Base-by-base conservation (phyloP, 169 alveolate genomes). In the Plasmodium reichenowi region DNA sequence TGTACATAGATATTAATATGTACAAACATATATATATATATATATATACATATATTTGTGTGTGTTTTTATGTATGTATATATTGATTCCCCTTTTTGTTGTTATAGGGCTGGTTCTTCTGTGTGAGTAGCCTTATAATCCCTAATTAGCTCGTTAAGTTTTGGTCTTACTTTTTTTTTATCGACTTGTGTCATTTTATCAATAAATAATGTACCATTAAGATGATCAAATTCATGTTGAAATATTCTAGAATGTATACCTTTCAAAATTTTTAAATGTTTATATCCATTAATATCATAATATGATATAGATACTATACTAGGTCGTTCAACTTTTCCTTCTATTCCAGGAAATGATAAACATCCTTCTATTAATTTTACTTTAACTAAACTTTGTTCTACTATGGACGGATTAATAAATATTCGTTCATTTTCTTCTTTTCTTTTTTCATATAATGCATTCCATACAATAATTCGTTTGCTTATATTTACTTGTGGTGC, bases 401-500 rank as follows among this genome's bases (percentile, higher is more conserved):
- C 86, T 48, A 88, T 63, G 10, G 52, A 64, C 0, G 93, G 93
- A 54, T 88, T 88, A 17, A 88, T 64, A 59, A 88, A 72, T 8
- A 88, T 78, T 2, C 87, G 48, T 66, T 88, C 93, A 20, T 52
- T 66, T 50, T 71, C 72, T 12, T 9, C 58, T 52, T 66, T 68
- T 29, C 62, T 22, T 63, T 58, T 47, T 64, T 66, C 85, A 64
- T 85, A 80, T 2, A 74, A 52, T 47, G 89, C 88, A 66, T 88
- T 88, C 88, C 87, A 88, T 22, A 88, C 93, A 24, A 88, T 88
- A 43, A 88, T 56, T 47, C 72, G 54, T 62, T 29, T 66, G 45
- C 58, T 74, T 74, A 88, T 63, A n/a, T 85, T 68, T 9, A 88
- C 88, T 71, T 88, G 93, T 3, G 93, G 89, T n/a, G 93, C 93